Evolutionary conservation across 208 protist genomes (phyloP).

Genomic region (Phytomonas francai): DNA sequence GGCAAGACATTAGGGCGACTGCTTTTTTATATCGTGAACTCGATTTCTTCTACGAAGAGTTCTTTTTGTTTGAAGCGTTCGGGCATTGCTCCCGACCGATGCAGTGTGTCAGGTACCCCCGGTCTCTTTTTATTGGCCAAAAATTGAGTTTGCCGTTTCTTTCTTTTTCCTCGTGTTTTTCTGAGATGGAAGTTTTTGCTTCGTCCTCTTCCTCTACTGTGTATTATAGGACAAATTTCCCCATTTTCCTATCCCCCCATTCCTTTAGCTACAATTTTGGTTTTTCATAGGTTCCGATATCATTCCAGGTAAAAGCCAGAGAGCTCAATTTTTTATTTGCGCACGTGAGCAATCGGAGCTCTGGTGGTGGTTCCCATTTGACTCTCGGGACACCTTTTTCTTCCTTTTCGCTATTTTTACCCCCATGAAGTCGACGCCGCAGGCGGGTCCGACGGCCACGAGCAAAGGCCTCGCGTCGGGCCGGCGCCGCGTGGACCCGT

Average conservation of each 20-base stretch:
- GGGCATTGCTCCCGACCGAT: neutral
- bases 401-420: neutral
- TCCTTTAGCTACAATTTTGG: neutral
- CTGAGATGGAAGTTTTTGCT: too few relatives aligned
- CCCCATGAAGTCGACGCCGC: neutral
- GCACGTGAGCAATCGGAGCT: neutral
- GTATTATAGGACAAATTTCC: neutral
- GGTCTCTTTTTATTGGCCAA: neutral
- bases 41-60: neutral
- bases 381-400: too few relatives aligned
- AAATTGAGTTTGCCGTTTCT: neutral
- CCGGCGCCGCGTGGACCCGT: constrained; percentile 49
- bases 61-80: neutral
- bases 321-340: neutral
- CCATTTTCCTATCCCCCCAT: constrained; percentile 4
- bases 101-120: neutral
- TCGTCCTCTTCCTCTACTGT: neutral
- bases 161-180: neutral
- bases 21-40: neutral
- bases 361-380: neutral
- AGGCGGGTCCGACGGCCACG: constrained; percentile 17
- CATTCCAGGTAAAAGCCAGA: neutral
- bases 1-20: neutral
- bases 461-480: constrained; percentile 19
- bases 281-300: constrained; percentile 7